Base-by-base conservation (phyloP, 2,329 filamentous ascomycete species). In the Fusarium burgessii region DNA sequence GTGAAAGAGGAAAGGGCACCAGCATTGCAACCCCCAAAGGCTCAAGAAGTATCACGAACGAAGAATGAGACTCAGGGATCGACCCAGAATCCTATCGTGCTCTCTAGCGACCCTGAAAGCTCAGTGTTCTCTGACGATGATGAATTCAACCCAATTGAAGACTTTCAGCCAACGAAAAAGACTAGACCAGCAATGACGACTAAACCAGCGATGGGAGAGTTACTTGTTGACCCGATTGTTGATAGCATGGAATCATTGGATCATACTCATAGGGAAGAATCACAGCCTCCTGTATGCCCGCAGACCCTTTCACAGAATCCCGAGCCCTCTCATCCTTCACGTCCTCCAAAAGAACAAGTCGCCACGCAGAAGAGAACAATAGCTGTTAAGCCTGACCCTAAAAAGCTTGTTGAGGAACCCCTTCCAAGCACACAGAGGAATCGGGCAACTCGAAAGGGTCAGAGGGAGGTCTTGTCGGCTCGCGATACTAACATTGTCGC, bases 101-200 rank as follows among this genome's bases (percentile, higher is more conserved):
- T 76, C 7, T 72, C 74, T 20, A 76, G 74, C 20, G 68, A 68
- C 35, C 54, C 33, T 12, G 51, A 54, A 10, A 72, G 66, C 40
- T 66, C 58, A 7, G 45, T 33, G 2, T 25, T 45, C 1, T 71
- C 61, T 1, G 68, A 68, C 9, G 29, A 55, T 33, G 49, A 41
- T 7, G 33, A 20, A 7, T 50, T 25, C n/a, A n/a, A 42, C 11
- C 52, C 43, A 32, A 14, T 41, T 13, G 38, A 50, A 12, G 15
- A 27, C 17, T 27, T 36, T 7, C 29, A 15, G 12, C 40, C 43
- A 17, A 23, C n/a, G 20, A 18, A 45, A 42, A 23, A n/a, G 17
- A 12, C 4, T 4, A 35, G 20, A 4, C 15, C 25, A 20, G 36
- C 17, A 15, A 51, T 6, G 4, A n/a, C n/a, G 6, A 11, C 7